phyloP scores from a whole-genome alignment of 192 early-diverging fungal genomes.

The Cetraspora pellucida region DNA sequence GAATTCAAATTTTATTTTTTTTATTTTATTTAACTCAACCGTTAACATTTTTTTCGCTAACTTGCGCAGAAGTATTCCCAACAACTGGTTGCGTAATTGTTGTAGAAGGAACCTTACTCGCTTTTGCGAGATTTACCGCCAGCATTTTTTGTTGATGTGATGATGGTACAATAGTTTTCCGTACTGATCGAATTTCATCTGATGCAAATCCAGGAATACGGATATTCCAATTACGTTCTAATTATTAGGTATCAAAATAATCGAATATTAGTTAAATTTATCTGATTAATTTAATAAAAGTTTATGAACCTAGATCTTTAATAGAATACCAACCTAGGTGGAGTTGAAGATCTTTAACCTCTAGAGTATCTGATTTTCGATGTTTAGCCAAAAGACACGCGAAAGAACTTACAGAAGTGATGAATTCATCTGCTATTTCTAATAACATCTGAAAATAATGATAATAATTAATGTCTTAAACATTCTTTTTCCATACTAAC shows the following conservation, averaged over 20 bases:
- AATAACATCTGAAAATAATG: conserved; percentile 63
- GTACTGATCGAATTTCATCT: conserved; percentile 77
- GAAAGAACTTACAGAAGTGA: conserved; percentile 80
- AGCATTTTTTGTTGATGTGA: conserved; percentile 66
- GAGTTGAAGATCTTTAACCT: conserved; percentile 86
- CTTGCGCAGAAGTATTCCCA: too few relatives aligned
- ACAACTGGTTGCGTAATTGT: too few relatives aligned
- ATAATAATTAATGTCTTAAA: neutral
- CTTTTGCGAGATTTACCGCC: conserved; percentile 50
- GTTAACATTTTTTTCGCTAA: too few relatives aligned
- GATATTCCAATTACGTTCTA: conserved; percentile 88
- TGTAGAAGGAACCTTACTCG: neutral
- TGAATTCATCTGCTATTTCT: conserved; percentile 86
- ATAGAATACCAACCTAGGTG: conserved; percentile 63
- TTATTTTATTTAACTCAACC: too few relatives aligned
- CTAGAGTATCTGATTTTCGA: conserved; percentile 72
- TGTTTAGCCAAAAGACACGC: conserved; percentile 85
- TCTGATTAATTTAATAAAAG: neutral
- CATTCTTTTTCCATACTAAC: neutral
- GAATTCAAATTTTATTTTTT: too few relatives aligned
- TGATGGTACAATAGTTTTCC: conserved; percentile 65
- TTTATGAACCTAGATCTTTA: conserved; percentile 36
- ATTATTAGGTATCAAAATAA: neutral
- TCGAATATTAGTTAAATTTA: neutral
- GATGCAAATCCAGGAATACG: conserved; percentile 85